These are phyloP conservation scores for Ilyonectria robusta DNA, from an alignment of 2,329 filamentous ascomycete genomes.

Conservation along the genomic window DNA sequence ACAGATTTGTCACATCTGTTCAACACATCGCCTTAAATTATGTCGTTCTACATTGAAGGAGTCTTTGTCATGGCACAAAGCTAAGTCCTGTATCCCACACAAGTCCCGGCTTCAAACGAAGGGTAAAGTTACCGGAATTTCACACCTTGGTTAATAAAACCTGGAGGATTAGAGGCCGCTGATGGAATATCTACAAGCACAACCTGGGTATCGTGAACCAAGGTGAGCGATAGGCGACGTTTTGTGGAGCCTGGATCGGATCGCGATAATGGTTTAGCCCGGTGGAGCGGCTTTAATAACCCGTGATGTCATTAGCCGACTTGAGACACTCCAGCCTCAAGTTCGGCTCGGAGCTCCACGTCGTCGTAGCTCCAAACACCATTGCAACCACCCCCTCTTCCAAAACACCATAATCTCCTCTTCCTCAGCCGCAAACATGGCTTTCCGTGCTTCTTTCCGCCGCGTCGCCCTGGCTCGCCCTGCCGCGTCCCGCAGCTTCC, in stretches of 20 bases:
- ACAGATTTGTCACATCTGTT: no score
- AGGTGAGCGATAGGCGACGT: background rate
- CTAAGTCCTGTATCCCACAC: no score
- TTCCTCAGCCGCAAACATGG: conserved; percentile 47
- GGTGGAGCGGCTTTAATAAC: conserved; percentile 16
- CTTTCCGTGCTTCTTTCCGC: conserved; percentile 55
- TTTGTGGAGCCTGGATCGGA: conserved; percentile 16
- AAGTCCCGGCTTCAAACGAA: no score
- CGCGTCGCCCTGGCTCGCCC: conserved; percentile 52
- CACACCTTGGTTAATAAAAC: no score
- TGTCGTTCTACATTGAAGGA: no score
- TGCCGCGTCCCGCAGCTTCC: conserved; percentile 66
- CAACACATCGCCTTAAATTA: no score
- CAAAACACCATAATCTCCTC: conserved; percentile 20
- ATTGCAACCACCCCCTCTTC: conserved; percentile 31
- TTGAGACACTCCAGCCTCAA: conserved; percentile 16
- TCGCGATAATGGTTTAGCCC: conserved; percentile 18
- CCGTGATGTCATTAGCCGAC: conserved; percentile 45
- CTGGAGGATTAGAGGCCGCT: no score
- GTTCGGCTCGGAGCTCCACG: conserved; percentile 9
- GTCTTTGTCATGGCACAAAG: no score
- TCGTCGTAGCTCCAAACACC: conserved; percentile 12
- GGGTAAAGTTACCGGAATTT: no score
- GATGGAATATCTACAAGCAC: no score
- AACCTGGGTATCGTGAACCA: no score